A percentile compares a stretch with the other conserved stretches of the same genome.
Evolutionary conservation across 1,284 basidiomycete genomes (phyloP).

Genomic region (Malassezia equina): DNA sequence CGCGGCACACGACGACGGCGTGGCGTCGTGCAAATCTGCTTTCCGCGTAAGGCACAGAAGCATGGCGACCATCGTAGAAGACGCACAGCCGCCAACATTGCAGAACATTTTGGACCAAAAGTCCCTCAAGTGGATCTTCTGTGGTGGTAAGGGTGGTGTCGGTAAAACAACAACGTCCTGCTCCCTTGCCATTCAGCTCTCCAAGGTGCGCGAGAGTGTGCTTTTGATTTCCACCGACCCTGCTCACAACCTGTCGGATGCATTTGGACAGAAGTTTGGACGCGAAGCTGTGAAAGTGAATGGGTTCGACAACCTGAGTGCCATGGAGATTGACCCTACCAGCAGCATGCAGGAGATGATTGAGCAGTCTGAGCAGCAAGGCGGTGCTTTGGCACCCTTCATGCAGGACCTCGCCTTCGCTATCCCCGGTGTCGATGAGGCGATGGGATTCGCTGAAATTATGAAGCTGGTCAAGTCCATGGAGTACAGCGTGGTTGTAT

Average conservation of each 20-base stretch:
- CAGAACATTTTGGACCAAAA: conserved; percentile 46
- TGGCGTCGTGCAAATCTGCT: background rate
- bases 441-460: conserved; percentile 99
- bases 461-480: conserved; percentile 99
- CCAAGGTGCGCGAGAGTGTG: conserved; percentile 40
- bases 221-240: conserved; percentile 72
- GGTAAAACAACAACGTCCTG: conserved; percentile 47
- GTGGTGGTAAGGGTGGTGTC: conserved; percentile 47
- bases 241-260: conserved; percentile 95
- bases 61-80: conserved; percentile 23
- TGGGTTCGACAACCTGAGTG: conserved; percentile 88
- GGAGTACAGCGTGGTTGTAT: conserved; percentile 98
- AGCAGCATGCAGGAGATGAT: conserved; percentile 98
- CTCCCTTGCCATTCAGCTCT: conserved; percentile 43
- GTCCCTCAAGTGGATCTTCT: conserved; percentile 47
- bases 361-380: conserved; percentile 78
- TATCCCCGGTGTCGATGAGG: conserved; percentile 97
- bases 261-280: conserved; percentile 97
- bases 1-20: conserved; percentile 3
- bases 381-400: conserved; percentile 85
- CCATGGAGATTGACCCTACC: conserved; percentile 99
- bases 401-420: conserved; percentile 99
- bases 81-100: conserved; percentile 35
- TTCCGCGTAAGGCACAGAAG: background rate
- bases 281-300: conserved; percentile 99